Evolutionary conservation across 768 basidiomycete genomes (phyloP), one percentile per base, ranked within the genome.

Genomic region (Pleurotus sapidus): DNA sequence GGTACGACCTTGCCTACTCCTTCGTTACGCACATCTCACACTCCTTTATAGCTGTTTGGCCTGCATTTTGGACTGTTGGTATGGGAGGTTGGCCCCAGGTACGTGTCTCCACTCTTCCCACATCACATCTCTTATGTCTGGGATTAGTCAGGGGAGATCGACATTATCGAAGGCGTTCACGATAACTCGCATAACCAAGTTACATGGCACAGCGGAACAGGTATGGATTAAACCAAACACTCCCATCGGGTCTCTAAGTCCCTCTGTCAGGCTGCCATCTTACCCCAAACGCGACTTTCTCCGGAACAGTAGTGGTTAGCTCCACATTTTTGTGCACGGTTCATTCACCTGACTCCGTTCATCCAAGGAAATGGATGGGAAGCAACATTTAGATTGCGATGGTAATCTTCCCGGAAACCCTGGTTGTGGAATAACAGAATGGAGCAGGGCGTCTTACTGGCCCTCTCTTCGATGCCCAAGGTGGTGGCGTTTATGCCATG

Each of bases 401-500:
- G 83, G 77, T 18, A 67, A 70, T 30, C 66, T 77, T 25, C 76
- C 82, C 59, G 67, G 70, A 24, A 90, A 91, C 65, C 77, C 85
- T 45, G 93, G 93, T 5, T 94, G 93, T 62, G 86, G 87, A 38
- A 75, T 93, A 60, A 82, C 79, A 0, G 91, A 94, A 65, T 85
- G 84, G 84, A 93, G 91, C 64, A 77, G 79, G 18, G 86, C 88
- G 2, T 95, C 93, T 0, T 95, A 91, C 69, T n/a, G 93, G 93
- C 0, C 85, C 88, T 38, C 82, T 80, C 53, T 94, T 94, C 66
- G 93, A 94, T 59, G 78, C 79, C 0, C 84, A 83, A 65, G 83
- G 88, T 8, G 93, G 93, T 4, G 93, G 93, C 3, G 85, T 93
- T 2, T 94, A 91, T 67, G 91, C 85, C 1, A 92, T 93, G 89